Percentiles rank a stretch among this genome's conserved stretches.
These are phyloP conservation scores for Malus sylvestris DNA, from an alignment of 306 rosid species.

Conservation along the genomic window DNA sequence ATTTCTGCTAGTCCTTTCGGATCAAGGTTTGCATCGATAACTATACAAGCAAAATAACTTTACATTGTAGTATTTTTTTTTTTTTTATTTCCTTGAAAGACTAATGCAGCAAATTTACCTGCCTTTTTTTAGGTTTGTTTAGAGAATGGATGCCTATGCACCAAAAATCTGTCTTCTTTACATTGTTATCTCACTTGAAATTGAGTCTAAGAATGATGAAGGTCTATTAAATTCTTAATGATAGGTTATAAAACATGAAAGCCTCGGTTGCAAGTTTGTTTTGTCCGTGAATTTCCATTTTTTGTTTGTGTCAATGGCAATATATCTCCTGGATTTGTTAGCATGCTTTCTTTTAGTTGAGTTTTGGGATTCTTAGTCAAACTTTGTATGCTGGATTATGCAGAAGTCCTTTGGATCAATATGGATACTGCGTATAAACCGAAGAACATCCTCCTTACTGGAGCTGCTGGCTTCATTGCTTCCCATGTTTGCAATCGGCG, in stretches of 20 bases:
- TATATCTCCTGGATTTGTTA: background rate
- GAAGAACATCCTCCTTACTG: slow-evolving; percentile 52
- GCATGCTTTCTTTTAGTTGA: background rate
- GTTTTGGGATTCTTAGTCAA: background rate
- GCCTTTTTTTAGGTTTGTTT: background rate
- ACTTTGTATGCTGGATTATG: slow-evolving; percentile 6
- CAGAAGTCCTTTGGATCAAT: slow-evolving; percentile 15
- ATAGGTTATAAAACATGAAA: background rate
- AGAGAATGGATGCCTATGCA: background rate
- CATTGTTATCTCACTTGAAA: background rate
- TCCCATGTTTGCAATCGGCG: slow-evolving; percentile 62
- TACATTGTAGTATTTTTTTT: background rate
- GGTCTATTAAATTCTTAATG: background rate
- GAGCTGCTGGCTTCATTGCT: slow-evolving; percentile 75
- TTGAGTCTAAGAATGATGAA: background rate
- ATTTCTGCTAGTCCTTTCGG: background rate
- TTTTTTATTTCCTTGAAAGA: background rate
- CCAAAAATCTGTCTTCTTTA: background rate
- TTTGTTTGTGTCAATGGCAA: background rate
- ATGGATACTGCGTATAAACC: slow-evolving; percentile 38
- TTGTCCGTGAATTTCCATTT: background rate
- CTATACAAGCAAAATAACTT: background rate
- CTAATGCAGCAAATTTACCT: background rate
- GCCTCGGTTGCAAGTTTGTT: background rate
- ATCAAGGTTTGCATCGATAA: background rate